Conservation (phyloP, 768 basidiomycete genomes). For the Phylloporus sp. region DNA sequence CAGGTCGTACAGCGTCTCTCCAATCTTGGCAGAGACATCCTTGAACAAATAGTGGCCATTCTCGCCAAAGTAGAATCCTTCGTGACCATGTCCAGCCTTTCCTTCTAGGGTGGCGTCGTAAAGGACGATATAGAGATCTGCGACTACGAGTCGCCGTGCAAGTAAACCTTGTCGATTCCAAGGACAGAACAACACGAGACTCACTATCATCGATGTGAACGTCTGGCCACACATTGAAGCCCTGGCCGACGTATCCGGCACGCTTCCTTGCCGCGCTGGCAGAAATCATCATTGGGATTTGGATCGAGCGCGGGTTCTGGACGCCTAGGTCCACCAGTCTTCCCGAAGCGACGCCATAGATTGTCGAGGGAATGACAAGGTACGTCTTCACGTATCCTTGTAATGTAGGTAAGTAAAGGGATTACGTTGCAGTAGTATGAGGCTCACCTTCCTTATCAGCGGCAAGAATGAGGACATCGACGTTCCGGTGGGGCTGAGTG, state of each 20-base stretch:
- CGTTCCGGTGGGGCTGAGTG: conserved; percentile 45
- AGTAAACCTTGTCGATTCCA: not conserved
- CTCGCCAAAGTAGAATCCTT: conserved; percentile 52
- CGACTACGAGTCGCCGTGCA: conserved; percentile 11
- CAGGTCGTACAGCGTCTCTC: conserved; percentile 24
- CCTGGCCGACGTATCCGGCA: conserved; percentile 56
- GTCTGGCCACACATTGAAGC: conserved; percentile 58
- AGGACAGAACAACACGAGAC: not conserved
- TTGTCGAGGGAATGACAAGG: conserved; percentile 50
- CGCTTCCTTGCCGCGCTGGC: conserved; percentile 44
- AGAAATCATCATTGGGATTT: conserved; percentile 47
- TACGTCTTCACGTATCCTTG: conserved; percentile 28
- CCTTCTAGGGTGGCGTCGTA: conserved; percentile 35
- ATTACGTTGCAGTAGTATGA: too few species aligned
- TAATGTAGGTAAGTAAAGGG: not conserved
- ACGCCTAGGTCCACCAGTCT: conserved; percentile 40
- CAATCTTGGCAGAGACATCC: conserved; percentile 41
- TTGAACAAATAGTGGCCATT: conserved; percentile 46
- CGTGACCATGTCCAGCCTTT: conserved; percentile 28
- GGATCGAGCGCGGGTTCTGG: conserved; percentile 50
- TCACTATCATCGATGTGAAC: conserved; percentile 48
- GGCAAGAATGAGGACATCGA: conserved; percentile 42
- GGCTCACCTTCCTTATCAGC: conserved; percentile 46
- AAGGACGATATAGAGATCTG: conserved; percentile 41
- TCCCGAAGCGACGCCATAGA: conserved; percentile 53